Evolutionary conservation across 75 land plant genomes (phyloP), one percentile per base, ranked within the genome.

Genomic region (Cryptomeria japonica): DNA sequence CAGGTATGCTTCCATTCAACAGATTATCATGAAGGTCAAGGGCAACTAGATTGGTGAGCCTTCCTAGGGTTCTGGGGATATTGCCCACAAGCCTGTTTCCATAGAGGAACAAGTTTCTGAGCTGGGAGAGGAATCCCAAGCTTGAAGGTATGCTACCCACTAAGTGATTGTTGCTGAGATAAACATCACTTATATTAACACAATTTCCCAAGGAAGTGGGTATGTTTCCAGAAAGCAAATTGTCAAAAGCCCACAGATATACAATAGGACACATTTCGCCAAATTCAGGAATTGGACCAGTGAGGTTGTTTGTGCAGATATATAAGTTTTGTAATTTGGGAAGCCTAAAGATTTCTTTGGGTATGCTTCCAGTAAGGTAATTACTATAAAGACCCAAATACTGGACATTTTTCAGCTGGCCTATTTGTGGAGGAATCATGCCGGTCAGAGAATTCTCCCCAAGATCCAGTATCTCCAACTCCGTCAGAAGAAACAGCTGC

Each of bases 1-100:
- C 76, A 8, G 91, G 90, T 53, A 93, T 87, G 39, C 84, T 91
- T 46, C 90, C 93, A 78, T 83, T 88, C 83, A 93, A 85, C 15
- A 18, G 34, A 72, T 93, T 91, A 5, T 51, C 64, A 0, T 88
- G 49, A 44, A 91, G 46, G 41, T 47, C 85, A 58, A 92, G 83
- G 85, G 39, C 61, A 56, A 78, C 37, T 47, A 92, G 72, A 38
- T 19, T 86, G 86, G 18, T 83, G 83, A 88, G 80, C 55, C 84
- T 88, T 32, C 88, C 90, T 31, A 89, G 34, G 32, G 44, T 46
- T 87, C 37, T 47, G 18, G 91, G 91, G 36, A 90, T 90, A 41
- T 47, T 51, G 1, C 93, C 93, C 58, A 64, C 77, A 25, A 93
- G 72, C 31, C 83, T 49, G 85, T 92, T 92, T 56, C 44, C 79